Evolutionary conservation across 352 stramenopile species (phyloP).

Genomic region (Globisporangium solare): DNA sequence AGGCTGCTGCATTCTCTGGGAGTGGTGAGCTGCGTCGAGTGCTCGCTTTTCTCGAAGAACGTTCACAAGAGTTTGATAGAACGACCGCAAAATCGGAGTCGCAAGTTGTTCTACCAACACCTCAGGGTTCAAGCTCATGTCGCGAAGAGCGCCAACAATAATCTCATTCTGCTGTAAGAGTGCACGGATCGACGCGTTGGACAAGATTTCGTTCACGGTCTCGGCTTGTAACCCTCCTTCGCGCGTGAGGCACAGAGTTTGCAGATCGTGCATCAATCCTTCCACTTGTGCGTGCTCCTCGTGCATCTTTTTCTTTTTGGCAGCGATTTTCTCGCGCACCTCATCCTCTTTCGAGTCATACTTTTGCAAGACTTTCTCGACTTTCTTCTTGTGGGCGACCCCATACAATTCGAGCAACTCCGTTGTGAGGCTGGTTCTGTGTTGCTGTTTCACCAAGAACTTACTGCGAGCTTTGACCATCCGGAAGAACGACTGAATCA

Average conservation of each 20-base stretch:
- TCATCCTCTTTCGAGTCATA: constrained; percentile 38
- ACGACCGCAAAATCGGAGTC: constrained; percentile 36
- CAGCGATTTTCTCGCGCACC: constrained; percentile 28
- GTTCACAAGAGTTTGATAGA: constrained; percentile 48
- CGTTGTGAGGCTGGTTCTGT: constrained; percentile 24
- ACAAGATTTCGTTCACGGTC: constrained; percentile 47
- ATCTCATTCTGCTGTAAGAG: constrained; percentile 35
- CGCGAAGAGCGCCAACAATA: constrained; percentile 47
- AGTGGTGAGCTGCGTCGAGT: neutral
- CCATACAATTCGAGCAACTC: constrained; percentile 43
- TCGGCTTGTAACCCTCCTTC: constrained; percentile 27
- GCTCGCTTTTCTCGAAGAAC: constrained; percentile 24
- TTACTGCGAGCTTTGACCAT: constrained; percentile 26
- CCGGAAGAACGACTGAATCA: constrained; percentile 34
- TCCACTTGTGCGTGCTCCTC: constrained; percentile 20
- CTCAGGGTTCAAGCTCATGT: constrained; percentile 63
- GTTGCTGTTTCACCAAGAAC: constrained; percentile 28
- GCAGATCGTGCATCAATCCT: constrained; percentile 38
- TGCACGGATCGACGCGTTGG: constrained; percentile 34
- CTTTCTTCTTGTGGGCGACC: constrained; percentile 20
- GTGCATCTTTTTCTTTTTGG: constrained; percentile 22
- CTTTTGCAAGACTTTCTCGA: constrained; percentile 34
- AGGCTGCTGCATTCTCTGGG: neutral
- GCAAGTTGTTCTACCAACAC: constrained; percentile 41
- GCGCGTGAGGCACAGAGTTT: constrained; percentile 28